Base-by-base conservation (phyloP, 805 yeast genomes). In the Teunomyces pallodes region DNA sequence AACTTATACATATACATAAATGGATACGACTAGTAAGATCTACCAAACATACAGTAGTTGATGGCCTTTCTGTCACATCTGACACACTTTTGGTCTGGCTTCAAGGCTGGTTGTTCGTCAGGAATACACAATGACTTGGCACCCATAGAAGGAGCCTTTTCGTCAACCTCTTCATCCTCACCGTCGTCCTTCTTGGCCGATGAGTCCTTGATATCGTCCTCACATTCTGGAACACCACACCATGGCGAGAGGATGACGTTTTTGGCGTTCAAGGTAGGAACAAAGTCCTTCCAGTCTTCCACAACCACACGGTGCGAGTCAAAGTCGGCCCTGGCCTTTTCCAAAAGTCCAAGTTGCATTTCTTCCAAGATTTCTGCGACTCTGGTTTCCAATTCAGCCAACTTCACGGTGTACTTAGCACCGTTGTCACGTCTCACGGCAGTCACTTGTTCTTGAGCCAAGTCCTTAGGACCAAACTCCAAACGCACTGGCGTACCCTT, bases 41-140 rank as follows among this genome's bases (percentile, higher is more conserved):
- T 86, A 62, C 99, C 99, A 65, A 94, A 94, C 92, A 94, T 83
- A 61, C 96, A 87, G 80, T 87, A 94, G 65, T 82, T 80, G 53
- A 81, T 67, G 36, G 99, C 99, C 39, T 73, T 70, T 59, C 72
- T 75, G 54, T 79, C 87, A 80, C 98, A 94, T 62, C 76, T 86
- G 54, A 90, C 85, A 83, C 99, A 95, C 69, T 84, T 86, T 56
- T 90, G 88, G 58, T 86, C 92, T 56, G 68, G 74, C 67, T 81
- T 81, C 69, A 92, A 80, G 61, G 74, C 81, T 50, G 96, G 97
- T 76, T 92, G 98, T 35, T 88, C 87, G 64, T 84, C 84, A 56
- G 99, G 99, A 68, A 91, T 91, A 81, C 99, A 94, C 70, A 94
- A 79, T 16, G 96, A 87, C 78, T 94, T 94, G 57, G 99, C 99